phyloP scores from a whole-genome alignment of 805 yeast species.

The Kluyveromyces siamensis region DNA sequence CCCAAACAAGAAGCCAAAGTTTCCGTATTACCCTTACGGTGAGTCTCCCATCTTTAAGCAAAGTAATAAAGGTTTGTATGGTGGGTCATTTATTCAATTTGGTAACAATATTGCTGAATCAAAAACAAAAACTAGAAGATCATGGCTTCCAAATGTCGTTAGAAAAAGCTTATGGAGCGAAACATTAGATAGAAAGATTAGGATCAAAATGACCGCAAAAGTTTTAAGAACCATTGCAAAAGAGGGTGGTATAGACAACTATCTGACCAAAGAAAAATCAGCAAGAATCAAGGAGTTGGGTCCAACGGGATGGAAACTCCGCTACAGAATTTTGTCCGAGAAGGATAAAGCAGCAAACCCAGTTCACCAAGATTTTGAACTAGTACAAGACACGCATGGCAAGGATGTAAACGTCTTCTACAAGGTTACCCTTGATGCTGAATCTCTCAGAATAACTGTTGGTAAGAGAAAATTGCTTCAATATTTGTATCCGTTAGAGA shows the following conservation, averaged over 20 bases:
- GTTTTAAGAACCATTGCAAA: slow-evolving; percentile 80
- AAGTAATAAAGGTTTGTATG: slow-evolving; percentile 81
- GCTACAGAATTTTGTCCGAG: slow-evolving; percentile 57
- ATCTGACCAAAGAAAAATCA: slow-evolving; percentile 75
- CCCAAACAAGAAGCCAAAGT: slow-evolving; percentile 35
- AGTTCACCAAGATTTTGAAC: slow-evolving; percentile 30
- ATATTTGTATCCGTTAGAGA: slow-evolving; percentile 43
- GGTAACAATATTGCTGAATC: slow-evolving; percentile 75
- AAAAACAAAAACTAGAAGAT: slow-evolving; percentile 59
- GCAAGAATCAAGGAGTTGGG: slow-evolving; percentile 92
- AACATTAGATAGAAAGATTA: slow-evolving; percentile 47
- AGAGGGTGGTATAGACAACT: slow-evolving; percentile 93
- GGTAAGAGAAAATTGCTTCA: slow-evolving; percentile 59
- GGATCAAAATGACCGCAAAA: slow-evolving; percentile 60
- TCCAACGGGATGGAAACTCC: slow-evolving; percentile 82
- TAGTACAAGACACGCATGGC: slow-evolving; percentile 26
- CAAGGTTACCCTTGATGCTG: slow-evolving; percentile 34
- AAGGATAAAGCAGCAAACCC: slow-evolving; percentile 32
- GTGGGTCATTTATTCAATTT: slow-evolving; percentile 72
- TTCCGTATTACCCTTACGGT: slow-evolving; percentile 71
- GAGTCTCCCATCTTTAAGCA: slow-evolving; percentile 72
- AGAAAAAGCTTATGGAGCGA: slow-evolving; percentile 79
- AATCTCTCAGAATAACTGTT: slow-evolving; percentile 41
- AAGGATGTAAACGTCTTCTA: slow-evolving; percentile 38
- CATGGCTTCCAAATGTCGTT: slow-evolving; percentile 81